A percentile compares a stretch with the other conserved stretches of the same genome.
Conservation (phyloP, 768 basidiomycete species). For the Hypsizygus marmoreus region DNA sequence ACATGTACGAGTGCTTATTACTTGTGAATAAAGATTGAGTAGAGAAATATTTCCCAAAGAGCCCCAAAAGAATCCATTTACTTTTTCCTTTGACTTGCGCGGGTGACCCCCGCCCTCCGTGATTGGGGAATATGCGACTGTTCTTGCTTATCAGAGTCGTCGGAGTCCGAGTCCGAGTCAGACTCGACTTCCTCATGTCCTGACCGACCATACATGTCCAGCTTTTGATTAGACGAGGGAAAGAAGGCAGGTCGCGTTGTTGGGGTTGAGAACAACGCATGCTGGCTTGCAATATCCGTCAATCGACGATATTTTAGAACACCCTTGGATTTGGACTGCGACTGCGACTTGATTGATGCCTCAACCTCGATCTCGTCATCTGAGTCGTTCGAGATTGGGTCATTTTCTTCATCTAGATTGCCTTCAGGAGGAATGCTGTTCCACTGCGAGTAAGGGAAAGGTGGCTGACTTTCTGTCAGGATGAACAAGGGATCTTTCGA, state of each 20-base stretch:
- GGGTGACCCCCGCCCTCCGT: slow-evolving; percentile 50
- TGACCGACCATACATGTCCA: slow-evolving; percentile 39
- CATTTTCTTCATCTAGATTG: slow-evolving; percentile 15
- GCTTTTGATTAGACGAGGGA: slow-evolving; percentile 25
- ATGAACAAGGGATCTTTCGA: slow-evolving; percentile 46
- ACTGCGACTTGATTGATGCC: slow-evolving; percentile 25
- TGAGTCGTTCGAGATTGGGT: slow-evolving; percentile 34
- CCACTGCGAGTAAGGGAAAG: slow-evolving; percentile 57
- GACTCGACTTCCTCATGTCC: slow-evolving; percentile 34
- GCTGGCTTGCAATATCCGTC: slow-evolving; percentile 54
- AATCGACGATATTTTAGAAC: slow-evolving; percentile 44
- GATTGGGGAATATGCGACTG: slow-evolving; percentile 64
- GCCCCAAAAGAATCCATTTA: neutral
- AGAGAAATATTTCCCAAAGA: too few species aligned
- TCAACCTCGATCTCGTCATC: slow-evolving; percentile 44
- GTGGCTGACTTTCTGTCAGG: slow-evolving; percentile 51
- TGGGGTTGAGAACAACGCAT: slow-evolving; percentile 29
- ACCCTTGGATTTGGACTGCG: slow-evolving; percentile 15
- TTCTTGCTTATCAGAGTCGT: slow-evolving; percentile 38
- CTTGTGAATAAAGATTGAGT: too few species aligned
- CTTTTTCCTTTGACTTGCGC: slow-evolving; percentile 14
- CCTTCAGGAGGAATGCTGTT: slow-evolving; percentile 19
- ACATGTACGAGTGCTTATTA: too few species aligned
- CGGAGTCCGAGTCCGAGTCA: slow-evolving; percentile 48
- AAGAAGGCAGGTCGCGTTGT: slow-evolving; percentile 33